A percentile compares a stretch with the other conserved stretches of the same genome.
phyloP scores from a whole-genome alignment of 768 basidiomycete species.

The Termitomyces sp. region DNA sequence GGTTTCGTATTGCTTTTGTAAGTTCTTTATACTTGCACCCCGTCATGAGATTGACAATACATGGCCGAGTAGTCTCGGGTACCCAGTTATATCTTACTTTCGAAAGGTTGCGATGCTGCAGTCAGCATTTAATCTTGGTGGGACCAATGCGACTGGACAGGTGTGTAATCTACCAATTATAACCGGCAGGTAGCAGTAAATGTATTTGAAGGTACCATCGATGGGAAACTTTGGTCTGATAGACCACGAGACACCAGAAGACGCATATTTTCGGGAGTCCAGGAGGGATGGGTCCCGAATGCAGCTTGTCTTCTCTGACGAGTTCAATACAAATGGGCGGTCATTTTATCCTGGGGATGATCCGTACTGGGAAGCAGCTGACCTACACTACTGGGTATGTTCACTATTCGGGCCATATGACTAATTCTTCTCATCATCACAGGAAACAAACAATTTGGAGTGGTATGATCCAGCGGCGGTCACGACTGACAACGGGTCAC shows the following conservation, averaged over 20 bases:
- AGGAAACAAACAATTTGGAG: constrained; percentile 67
- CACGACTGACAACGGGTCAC: constrained; percentile 61
- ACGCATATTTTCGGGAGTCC: constrained; percentile 47
- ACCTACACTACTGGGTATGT: constrained; percentile 73
- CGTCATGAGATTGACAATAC: neutral
- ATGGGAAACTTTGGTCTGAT: constrained; percentile 56
- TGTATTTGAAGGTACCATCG: constrained; percentile 46
- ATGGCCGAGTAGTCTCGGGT: constrained; percentile 32
- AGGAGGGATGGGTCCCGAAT: constrained; percentile 51
- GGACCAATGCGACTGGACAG: constrained; percentile 67
- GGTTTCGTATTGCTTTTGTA: constrained; percentile 55
- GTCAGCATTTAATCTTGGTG: constrained; percentile 32
- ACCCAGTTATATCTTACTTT: constrained; percentile 34
- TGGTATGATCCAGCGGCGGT: constrained; percentile 84
- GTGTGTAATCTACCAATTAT: constrained; percentile 19
- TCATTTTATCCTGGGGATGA: constrained; percentile 81
- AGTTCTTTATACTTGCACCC: constrained; percentile 16
- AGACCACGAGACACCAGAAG: constrained; percentile 53
- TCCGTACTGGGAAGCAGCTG: constrained; percentile 77
- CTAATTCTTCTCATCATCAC: neutral
- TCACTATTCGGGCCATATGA: neutral
- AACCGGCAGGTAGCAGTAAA: neutral
- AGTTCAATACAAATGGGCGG: constrained; percentile 72
- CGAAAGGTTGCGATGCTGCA: neutral
- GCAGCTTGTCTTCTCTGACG: constrained; percentile 73